Base-by-base conservation (phyloP, 768 basidiomycete genomes). In the Rubroboletus pulcherrimus region DNA sequence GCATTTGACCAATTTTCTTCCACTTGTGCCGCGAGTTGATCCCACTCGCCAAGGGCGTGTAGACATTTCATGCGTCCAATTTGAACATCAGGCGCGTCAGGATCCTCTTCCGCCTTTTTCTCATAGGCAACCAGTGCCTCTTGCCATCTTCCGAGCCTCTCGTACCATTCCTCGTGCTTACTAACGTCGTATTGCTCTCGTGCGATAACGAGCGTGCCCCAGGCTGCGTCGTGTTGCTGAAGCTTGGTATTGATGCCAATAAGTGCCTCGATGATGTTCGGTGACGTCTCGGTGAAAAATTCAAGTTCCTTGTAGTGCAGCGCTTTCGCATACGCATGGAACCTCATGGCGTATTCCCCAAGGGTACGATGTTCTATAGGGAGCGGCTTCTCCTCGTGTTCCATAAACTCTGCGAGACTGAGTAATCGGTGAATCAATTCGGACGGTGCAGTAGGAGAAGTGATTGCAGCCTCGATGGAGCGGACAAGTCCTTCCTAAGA, bases 31-130 rank as follows among this genome's bases (percentile, higher is more conserved):
- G 93, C 88, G 26, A 99, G 80, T 53, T 84, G 81, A 60, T 97
- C 95, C 97, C 97, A 99, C 77, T 98, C 96, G 35, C 97, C 97
- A 9, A 99, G 82, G 3, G 97, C 97, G 70, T 98, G 95, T 17
- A 98, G 74, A 68, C 95, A 98, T 63, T 93, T 93, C 86, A 98
- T 94, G 39, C 90, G 84, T 4, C 96, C 97, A 48, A 94, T 83
- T 47, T 89, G 86, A 30, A 92, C 77, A 42, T 90, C 89, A 7
- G 85, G 84, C 21, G 85, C 82, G 40, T 81, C 80, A 0, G 91
- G 89, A 61, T 95, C 89, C n/a, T 79, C 74, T 58, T 82, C 78
- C 6, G 82, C 83, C 64, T 88, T 90, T 63, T 84, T 83, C 59
- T 95, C 89, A 66, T 96, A 97, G 0, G 89, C 89, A 9, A 74